Evolutionary conservation across 2,329 filamentous ascomycete species (phyloP).

Genomic region (Apiospora phragmitis): DNA sequence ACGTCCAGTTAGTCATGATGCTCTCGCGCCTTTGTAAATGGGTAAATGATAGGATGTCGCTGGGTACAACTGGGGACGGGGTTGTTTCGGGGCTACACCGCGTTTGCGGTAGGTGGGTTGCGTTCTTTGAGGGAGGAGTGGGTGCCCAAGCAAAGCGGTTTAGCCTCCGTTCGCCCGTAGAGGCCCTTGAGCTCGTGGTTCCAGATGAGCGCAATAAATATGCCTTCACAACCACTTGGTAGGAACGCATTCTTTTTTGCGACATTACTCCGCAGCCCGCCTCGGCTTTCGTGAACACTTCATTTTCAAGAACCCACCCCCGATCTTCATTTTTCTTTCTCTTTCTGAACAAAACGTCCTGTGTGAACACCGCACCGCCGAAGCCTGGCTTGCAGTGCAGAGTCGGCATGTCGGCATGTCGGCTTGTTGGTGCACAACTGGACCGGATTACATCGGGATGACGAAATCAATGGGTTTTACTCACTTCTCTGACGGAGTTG

Average conservation of each 20-base stretch:
- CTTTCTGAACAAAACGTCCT: neutral
- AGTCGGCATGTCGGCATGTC: constrained; percentile 22
- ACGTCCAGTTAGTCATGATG: neutral
- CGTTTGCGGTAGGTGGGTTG: constrained; percentile 3
- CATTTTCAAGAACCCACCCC: neutral
- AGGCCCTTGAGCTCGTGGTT: neutral
- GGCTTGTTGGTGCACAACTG: neutral
- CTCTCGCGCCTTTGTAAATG: constrained; percentile 12
- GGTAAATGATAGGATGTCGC: constrained; percentile 5
- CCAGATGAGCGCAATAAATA: constrained; percentile 15
- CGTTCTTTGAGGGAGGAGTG: constrained; percentile 9
- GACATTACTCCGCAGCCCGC: neutral
- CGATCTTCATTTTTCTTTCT: neutral
- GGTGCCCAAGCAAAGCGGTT: constrained; percentile 36
- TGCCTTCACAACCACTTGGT: neutral
- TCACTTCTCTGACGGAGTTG: constrained; percentile 98
- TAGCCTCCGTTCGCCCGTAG: constrained; percentile 47
- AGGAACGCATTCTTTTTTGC: neutral
- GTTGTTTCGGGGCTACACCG: constrained; percentile 1
- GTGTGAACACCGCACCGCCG: neutral
- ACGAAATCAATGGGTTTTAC: constrained; percentile 39
- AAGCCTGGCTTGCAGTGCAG: constrained; percentile 20
- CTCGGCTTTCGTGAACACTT: neutral
- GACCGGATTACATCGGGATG: no score
- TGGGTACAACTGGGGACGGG: neutral